A percentile compares a stretch with the other conserved stretches of the same genome.
phyloP scores from a whole-genome alignment of 2,329 filamentous ascomycete genomes.

The Apiospora sp. region DNA sequence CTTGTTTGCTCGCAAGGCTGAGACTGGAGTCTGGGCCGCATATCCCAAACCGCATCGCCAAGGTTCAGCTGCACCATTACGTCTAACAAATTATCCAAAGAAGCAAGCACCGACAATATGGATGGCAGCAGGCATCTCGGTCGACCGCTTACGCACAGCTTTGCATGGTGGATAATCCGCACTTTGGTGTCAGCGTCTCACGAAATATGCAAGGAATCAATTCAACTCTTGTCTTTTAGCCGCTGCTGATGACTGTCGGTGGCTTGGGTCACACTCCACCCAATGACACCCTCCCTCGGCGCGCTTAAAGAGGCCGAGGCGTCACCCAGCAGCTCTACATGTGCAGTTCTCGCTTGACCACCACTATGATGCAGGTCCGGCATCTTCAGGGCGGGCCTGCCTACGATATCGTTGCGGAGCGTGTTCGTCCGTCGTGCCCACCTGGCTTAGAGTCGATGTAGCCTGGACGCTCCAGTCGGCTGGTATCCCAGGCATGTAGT shows the following conservation, averaged over 20 bases:
- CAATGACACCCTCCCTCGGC: constrained; percentile 18
- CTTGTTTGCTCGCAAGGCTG: constrained; percentile 18
- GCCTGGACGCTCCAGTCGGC: not conserved
- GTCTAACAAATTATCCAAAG: not conserved
- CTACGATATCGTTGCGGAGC: not conserved
- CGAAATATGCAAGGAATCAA: constrained; percentile 9
- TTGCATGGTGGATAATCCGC: not conserved
- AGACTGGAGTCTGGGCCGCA: not conserved
- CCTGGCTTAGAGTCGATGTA: not conserved
- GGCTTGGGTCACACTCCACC: constrained; percentile 15
- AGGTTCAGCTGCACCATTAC: not conserved
- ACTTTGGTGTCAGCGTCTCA: not conserved
- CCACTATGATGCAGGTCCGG: constrained; percentile 1
- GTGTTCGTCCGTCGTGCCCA: not conserved
- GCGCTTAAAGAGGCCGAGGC: constrained; percentile 17
- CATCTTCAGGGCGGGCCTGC: not conserved
- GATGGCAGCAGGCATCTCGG: not conserved
- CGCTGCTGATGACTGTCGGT: not conserved
- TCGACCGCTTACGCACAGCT: not conserved
- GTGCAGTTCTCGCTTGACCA: not conserved
- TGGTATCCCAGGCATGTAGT: not conserved
- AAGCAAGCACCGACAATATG: not conserved
- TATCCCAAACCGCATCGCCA: not conserved
- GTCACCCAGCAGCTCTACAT: not conserved
- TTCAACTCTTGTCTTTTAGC: not conserved